Conservation (phyloP, 176 grass and related monocot species). For the Puccinellia tenuiflora region DNA sequence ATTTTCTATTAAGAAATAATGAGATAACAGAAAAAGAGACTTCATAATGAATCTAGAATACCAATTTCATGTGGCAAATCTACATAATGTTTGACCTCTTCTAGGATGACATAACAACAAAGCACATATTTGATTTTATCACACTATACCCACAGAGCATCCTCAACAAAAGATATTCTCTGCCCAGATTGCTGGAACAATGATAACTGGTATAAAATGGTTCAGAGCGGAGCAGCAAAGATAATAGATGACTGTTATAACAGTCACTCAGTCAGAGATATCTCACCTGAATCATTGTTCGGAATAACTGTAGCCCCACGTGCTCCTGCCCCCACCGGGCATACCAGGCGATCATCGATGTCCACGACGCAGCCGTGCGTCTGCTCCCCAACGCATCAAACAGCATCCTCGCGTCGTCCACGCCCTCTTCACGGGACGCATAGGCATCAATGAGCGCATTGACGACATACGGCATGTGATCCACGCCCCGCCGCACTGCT, state of each 20-base stretch:
- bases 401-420: conserved; percentile 20
- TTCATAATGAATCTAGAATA: background rate
- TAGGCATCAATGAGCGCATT: background rate
- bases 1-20: background rate
- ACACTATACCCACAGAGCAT: background rate
- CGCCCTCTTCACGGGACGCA: background rate
- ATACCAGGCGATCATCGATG: conserved; percentile 52
- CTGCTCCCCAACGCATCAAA: conserved; percentile 33
- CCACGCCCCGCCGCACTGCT: conserved; percentile 29
- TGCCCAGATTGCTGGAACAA: background rate
- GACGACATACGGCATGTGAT: conserved; percentile 33
- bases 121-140: background rate
- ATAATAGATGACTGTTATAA: background rate
- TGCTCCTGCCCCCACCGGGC: conserved; percentile 17
- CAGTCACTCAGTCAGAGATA: background rate
- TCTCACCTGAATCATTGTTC: conserved; percentile 40
- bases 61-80: background rate
- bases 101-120: background rate
- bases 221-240: background rate
- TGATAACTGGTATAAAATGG: background rate
- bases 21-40: background rate
- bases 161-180: background rate
- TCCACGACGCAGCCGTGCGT: conserved; percentile 39
- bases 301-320: conserved; percentile 26
- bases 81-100: background rate